phyloP scores from a whole-genome alignment of 2,329 filamentous ascomycete genomes.

The Pestalotiopsis sp. region DNA sequence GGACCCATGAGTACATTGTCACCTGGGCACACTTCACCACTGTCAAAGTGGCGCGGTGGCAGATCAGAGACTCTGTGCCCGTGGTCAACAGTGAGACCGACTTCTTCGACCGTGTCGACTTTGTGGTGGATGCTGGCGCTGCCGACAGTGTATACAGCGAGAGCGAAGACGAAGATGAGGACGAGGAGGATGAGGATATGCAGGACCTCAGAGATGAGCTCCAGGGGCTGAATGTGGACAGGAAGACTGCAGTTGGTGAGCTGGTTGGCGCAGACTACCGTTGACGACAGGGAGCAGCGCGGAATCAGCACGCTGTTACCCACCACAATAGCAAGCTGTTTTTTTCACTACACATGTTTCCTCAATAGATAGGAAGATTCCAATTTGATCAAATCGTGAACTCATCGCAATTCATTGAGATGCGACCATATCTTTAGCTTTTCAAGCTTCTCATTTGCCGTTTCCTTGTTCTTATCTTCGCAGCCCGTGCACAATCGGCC shows the following conservation, averaged over 20 bases:
- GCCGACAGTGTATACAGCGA: slow-evolving; percentile 3
- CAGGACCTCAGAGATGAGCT: slow-evolving; percentile 7
- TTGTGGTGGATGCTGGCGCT: not conserved
- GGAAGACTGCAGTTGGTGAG: not conserved
- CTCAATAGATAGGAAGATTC: too few relatives aligned
- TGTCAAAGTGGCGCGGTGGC: slow-evolving; percentile 10
- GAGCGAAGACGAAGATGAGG: not conserved
- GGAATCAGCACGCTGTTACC: not conserved
- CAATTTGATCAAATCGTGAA: too few relatives aligned
- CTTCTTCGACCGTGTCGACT: slow-evolving; percentile 8
- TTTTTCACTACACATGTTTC: too few relatives aligned
- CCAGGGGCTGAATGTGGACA: slow-evolving; percentile 5
- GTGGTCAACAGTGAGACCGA: not conserved
- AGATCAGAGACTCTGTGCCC: not conserved
- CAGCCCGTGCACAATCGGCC: not conserved
- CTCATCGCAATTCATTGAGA: not conserved
- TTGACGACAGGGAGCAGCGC: not conserved
- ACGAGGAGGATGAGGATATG: slow-evolving; percentile 3
- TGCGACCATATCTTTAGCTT: not conserved
- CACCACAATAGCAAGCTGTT: too few relatives aligned
- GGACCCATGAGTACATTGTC: slow-evolving; percentile 1
- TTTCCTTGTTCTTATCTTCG: not conserved
- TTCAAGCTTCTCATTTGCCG: not conserved
- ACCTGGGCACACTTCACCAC: slow-evolving; percentile 2
- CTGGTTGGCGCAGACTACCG: not conserved